Evolutionary conservation across 345 rosid genomes (phyloP), one percentile per base, ranked within the genome.

Genomic region (Dimocarpus longan): DNA sequence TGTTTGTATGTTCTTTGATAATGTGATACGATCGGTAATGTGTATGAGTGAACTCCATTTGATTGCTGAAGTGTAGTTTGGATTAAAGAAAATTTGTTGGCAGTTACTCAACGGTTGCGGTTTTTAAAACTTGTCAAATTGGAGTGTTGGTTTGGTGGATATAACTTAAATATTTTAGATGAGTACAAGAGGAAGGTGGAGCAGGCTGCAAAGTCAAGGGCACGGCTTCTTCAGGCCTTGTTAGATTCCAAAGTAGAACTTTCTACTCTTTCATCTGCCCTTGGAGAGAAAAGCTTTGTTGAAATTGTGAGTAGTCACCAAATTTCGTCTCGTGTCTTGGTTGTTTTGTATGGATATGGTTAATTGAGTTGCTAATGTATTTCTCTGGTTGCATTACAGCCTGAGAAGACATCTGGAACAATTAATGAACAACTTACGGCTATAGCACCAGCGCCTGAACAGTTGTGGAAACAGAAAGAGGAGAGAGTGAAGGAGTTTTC

Each of bases 351-450:
- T 44, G 11, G 76, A 63, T 62, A 39, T 16, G 15, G 22, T 74
- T 37, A 60, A 22, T n/a, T 43, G n/a, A 81, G 48, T 68, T 59
- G 52, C 71, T 75, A 46, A 83, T 71, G 21, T 46, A 56, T 65
- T 68, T 74, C 48, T 74, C 71, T 75, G 81, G 76, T 60, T 79
- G 52, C 19, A 39, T 81, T 83, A 42, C 88, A 95, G 98, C 97
- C 97, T 10, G 98, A 93, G 65, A 87, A 84, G 82, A 74, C 89
- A 66, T 86, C 90, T 0, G 97, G 95, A 84, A 96, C 99, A 62
- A 96, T 94, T 88, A 96, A 94, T 89, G 94, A 94, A 78, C 99
- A 96, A 76, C 97, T 94, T 73, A 93, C 92, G 19, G 94, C 95
- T 50, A 96, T 96, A 83, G 97, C 97, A 73, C 99, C 99, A 2